Base-by-base conservation (phyloP, 495 filamentous ascomycete genomes). In the Bacidia rubella region DNA sequence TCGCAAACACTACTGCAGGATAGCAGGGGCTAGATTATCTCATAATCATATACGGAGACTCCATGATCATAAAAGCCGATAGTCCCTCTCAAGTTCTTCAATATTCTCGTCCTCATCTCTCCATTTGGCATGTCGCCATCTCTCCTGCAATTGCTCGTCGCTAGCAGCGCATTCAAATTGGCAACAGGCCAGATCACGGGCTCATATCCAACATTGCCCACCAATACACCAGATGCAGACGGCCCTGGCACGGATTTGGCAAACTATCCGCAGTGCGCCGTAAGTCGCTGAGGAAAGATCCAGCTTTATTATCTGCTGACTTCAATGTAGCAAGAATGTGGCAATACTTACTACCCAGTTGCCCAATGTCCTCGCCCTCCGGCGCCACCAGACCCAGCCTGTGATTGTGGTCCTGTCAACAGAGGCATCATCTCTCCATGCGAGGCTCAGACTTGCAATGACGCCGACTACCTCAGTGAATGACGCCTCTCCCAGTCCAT, bases 141-240 rank as follows among this genome's bases (percentile, higher is more conserved):
- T n/a, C n/a, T n/a, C n/a, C n/a, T n/a, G n/a, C n/a, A n/a, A n/a
- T n/a, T n/a, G n/a, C n/a, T n/a, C n/a, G n/a, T n/a, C n/a, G n/a
- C n/a, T n/a, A n/a, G n/a, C n/a, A n/a, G n/a, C n/a, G n/a, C n/a
- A n/a, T n/a, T n/a, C n/a, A n/a, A n/a, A n/a, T n/a, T n/a, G n/a
- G n/a, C n/a, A n/a, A n/a, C n/a, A n/a, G n/a, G n/a, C 41, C 41
- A 44, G 41, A 44, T 44, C 41, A 44, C 41, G 41, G 41, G 41
- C 41, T 9, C 41, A 22, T 44, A 44, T 20, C 41, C 41, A 44
- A 17, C 20, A 5, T 22, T 17, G 20, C 41, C 20, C 9, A 44
- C 41, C 12, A 22, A n/a, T 20, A 20, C 41, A 44, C 15, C 15
- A 44, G 17, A n/a, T 9, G 7, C 41, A 17, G 41, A 44, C 41